phyloP scores from a whole-genome alignment of 768 basidiomycete species.

The Pleurotus citrinopileatus region DNA sequence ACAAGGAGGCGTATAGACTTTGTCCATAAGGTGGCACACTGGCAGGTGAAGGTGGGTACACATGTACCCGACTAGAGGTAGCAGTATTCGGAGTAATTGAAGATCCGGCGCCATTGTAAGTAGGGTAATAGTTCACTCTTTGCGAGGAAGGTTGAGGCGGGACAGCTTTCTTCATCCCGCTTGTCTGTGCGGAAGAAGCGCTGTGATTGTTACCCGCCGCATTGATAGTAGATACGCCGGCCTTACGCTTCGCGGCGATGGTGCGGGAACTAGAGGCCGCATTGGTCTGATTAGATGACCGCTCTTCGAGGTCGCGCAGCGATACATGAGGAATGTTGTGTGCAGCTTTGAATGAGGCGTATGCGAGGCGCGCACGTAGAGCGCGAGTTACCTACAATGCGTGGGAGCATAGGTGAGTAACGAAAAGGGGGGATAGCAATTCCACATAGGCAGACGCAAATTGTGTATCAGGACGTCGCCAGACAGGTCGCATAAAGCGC shows the following conservation, averaged over 20 bases:
- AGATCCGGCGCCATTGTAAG: conserved; percentile 23
- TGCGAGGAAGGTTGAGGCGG: conserved; percentile 42
- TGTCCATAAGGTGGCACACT: conserved; percentile 34
- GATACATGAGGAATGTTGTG: conserved; percentile 67
- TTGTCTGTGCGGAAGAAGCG: conserved; percentile 50
- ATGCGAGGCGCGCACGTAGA: conserved; percentile 75
- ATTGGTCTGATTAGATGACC: conserved; percentile 41
- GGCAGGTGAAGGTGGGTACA: conserved; percentile 29
- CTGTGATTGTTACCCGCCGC: conserved; percentile 46
- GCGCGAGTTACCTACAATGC: conserved; percentile 70
- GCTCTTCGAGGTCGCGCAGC: conserved; percentile 70
- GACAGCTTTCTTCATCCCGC: conserved; percentile 34
- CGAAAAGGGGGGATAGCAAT: not conserved
- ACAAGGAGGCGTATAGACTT: conserved; percentile 70
- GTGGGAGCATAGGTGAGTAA: conserved; percentile 30
- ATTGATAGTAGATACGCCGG: conserved; percentile 21
- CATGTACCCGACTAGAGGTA: conserved; percentile 28
- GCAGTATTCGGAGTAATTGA: conserved; percentile 16
- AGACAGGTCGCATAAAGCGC: not conserved
- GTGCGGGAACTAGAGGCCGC: conserved; percentile 44
- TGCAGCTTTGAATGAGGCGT: conserved; percentile 81
- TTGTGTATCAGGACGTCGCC: not conserved
- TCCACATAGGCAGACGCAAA: conserved; percentile 16
- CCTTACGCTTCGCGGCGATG: conserved; percentile 59
- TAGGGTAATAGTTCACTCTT: conserved; percentile 30